Base-by-base conservation (phyloP, 805 yeast species). In the Candida sonorensis region DNA sequence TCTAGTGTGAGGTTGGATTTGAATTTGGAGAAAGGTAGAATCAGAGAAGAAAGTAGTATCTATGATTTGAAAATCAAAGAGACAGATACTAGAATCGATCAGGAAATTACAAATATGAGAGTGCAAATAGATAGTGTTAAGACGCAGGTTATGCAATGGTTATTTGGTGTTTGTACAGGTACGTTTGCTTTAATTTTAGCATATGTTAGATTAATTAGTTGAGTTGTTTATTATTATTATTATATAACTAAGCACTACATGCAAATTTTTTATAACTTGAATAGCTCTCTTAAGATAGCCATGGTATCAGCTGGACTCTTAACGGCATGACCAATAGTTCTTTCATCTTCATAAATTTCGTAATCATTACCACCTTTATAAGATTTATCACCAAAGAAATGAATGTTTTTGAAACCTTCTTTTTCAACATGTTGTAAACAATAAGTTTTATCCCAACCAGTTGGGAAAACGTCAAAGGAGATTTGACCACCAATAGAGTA, bases 361-460 rank as follows among this genome's bases (percentile, higher is more conserved):
- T 81, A 92, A 69, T 92, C 99, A 67, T 92, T 92, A 68, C 99
- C 98, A 58, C 99, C 99, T 67, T 77, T 63, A 72, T 82, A 82
- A 46, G 95, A 74, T 75, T 92, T 92, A 75, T 92, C 99, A 67
- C 99, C 98, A 58, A 92, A 92, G 78, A 92, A 92, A 70, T 92
- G 97, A 53, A 92, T 86, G 50, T 76, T 72, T 54, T 77, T 71
- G 69, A 88, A 92, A 45, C 81, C 77, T 64, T 90, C 96, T 39
- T 69, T 62, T 53, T 66, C 85, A 50, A 92, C 88, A 65, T 90
- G 98, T 64, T 81, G 87, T 59, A 92, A 75, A 64, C 95, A 85
- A 71, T 90, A 92, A 41, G 99, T 92, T 77, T 92, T 92, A 67
- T 92, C 99, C 99, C 99, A 92, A 57, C 99, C 98, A 44, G 96